Percentiles rank a stretch among this genome's conserved stretches.
Evolutionary conservation across 352 stramenopile genomes (phyloP).

Genomic region (Phytophthora multivora): DNA sequence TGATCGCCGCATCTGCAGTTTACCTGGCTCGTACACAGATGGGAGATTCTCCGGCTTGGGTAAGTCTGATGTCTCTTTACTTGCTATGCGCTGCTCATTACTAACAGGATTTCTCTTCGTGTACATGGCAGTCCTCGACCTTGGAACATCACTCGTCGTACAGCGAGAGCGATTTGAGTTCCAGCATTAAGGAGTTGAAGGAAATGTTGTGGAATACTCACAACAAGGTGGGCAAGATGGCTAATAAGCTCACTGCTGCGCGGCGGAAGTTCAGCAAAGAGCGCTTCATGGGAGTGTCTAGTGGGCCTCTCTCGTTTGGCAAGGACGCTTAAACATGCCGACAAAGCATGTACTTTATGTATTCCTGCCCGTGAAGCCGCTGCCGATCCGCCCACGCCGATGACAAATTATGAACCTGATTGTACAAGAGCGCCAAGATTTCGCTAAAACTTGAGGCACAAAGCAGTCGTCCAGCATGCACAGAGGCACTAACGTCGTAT

Average conservation of each 20-base stretch:
- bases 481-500: constrained; percentile 31
- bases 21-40: constrained; percentile 94
- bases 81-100: not conserved
- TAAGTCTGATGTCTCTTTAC: constrained; percentile 34
- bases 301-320: constrained; percentile 59
- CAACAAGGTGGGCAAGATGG: constrained; percentile 69
- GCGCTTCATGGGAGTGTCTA: constrained; percentile 75
- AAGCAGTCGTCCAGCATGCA: constrained; percentile 23
- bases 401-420: constrained; percentile 42
- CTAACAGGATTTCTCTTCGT: constrained; percentile 10
- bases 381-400: constrained; percentile 15
- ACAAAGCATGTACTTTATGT: constrained; percentile 28
- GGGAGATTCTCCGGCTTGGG: constrained; percentile 74
- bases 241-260: constrained; percentile 75
- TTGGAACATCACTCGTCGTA: constrained; percentile 84
- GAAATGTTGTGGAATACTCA: constrained; percentile 82
- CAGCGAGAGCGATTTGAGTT: constrained; percentile 53
- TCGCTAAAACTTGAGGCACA: constrained; percentile 14
- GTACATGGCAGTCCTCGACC: constrained; percentile 54
- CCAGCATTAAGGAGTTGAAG: constrained; percentile 79
- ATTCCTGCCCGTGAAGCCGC: constrained; percentile 23
- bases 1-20: constrained; percentile 96
- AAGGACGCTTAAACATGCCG: constrained; percentile 34
- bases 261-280: constrained; percentile 89
- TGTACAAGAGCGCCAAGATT: constrained; percentile 34